Conservation (phyloP, 1,284 basidiomycete genomes). For the Cutaneotrichosporon sp. region DNA sequence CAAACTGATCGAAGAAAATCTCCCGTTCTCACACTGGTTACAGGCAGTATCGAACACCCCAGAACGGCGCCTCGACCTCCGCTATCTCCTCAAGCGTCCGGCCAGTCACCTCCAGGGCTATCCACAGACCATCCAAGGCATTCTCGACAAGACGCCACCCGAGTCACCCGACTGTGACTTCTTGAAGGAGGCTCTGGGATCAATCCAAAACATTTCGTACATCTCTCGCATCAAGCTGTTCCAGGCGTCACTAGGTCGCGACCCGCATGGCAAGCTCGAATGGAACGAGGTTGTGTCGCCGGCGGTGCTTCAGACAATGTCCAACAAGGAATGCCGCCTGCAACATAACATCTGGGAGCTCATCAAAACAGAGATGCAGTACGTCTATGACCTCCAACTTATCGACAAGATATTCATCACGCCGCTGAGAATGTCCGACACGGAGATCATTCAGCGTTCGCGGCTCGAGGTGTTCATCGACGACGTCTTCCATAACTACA, state of each 20-base stretch:
- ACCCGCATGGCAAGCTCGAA: slow-evolving; percentile 68
- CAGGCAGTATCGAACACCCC: slow-evolving; percentile 69
- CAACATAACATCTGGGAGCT: slow-evolving; percentile 95
- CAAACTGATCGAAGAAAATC: slow-evolving; percentile 77
- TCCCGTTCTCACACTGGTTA: slow-evolving; percentile 79
- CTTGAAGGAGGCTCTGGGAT: slow-evolving; percentile 68
- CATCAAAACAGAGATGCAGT: slow-evolving; percentile 93
- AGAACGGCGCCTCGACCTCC: slow-evolving; percentile 76
- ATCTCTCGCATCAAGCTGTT: slow-evolving; percentile 78
- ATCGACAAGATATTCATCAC: slow-evolving; percentile 69
- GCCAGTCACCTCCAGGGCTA: slow-evolving; percentile 88
- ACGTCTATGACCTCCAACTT: slow-evolving; percentile 87
- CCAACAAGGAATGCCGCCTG: slow-evolving; percentile 75
- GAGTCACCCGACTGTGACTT: slow-evolving; percentile 79
- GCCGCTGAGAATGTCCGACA: slow-evolving; percentile 69
- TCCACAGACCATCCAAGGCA: slow-evolving; percentile 79
- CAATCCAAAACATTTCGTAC: slow-evolving; percentile 72
- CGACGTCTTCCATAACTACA: slow-evolving; percentile 88
- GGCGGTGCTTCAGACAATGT: slow-evolving; percentile 64
- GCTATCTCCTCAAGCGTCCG: slow-evolving; percentile 81
- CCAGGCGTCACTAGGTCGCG: slow-evolving; percentile 79
- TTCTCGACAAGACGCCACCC: slow-evolving; percentile 72
- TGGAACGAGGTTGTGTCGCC: slow-evolving; percentile 83
- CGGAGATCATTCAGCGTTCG: slow-evolving; percentile 71
- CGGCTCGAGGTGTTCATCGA: slow-evolving; percentile 74